A percentile compares a stretch with the other conserved stretches of the same genome.
These are phyloP conservation scores for Jatropha curcas DNA, from an alignment of 345 rosid species.

Conservation along the genomic window DNA sequence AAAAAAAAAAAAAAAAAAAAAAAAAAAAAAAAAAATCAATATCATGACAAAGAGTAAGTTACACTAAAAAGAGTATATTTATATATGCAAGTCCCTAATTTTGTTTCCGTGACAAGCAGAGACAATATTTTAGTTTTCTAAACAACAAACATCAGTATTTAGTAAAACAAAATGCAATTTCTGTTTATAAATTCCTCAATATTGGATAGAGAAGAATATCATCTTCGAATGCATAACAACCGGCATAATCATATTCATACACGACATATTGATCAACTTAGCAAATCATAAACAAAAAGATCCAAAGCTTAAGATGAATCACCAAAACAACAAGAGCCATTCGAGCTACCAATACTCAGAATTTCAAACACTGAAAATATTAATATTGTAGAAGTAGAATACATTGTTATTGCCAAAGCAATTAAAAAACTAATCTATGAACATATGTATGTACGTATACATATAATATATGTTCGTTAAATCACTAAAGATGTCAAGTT, in stretches of 20 bases:
- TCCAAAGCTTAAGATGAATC: not conserved
- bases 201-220: not conserved
- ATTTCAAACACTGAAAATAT: too few species aligned
- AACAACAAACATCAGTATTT: not conserved
- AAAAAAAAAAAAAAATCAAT: too few species aligned
- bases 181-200: not conserved
- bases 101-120: not conserved
- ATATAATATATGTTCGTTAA: not conserved
- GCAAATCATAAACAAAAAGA: not conserved
- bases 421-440: not conserved
- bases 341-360: not conserved
- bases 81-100: not conserved
- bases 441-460: not conserved
- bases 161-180: not conserved
- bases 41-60: constrained; percentile 9
- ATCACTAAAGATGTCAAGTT: not conserved
- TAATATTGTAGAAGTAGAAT: too few species aligned
- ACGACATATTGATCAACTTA: not conserved
- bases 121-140: not conserved
- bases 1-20: too few species aligned
- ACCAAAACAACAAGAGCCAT: not conserved
- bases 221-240: not conserved
- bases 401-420: not conserved
- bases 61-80: constrained; percentile 7
- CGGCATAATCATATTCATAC: not conserved